A percentile compares a stretch with the other conserved stretches of the same genome.
Conservation (phyloP, 2,329 filamentous ascomycete genomes). For the Coleophoma crateriformis region DNA sequence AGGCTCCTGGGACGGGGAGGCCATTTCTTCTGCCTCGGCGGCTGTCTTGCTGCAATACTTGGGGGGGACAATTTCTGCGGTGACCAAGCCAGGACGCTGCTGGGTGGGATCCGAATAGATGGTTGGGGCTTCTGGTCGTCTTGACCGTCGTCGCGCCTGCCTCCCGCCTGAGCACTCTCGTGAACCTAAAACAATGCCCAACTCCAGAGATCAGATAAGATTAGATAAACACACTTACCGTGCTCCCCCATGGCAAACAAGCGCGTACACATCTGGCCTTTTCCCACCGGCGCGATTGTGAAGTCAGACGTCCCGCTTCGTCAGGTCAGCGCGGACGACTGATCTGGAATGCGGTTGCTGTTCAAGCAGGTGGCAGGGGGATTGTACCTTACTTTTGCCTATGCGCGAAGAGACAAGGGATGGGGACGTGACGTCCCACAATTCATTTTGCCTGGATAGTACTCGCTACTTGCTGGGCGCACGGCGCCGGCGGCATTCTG, state of each 20-base stretch:
- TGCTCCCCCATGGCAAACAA: constrained; percentile 7
- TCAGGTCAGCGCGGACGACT: too few species aligned
- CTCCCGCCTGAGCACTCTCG: background rate
- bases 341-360: too few species aligned
- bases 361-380: too few species aligned
- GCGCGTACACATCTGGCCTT: too few species aligned
- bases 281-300: too few species aligned
- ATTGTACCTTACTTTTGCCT: too few species aligned
- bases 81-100: background rate
- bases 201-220: background rate
- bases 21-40: background rate
- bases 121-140: background rate
- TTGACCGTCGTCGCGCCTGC: background rate
- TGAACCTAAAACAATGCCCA: background rate
- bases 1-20: background rate
- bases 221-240: constrained; percentile 6
- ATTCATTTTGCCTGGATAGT: too few species aligned
- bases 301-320: too few species aligned
- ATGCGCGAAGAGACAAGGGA: too few species aligned
- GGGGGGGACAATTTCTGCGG: background rate
- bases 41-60: background rate
- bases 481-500: too few species aligned
- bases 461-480: too few species aligned
- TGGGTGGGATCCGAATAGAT: background rate
- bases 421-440: too few species aligned